These are phyloP conservation scores for Leavenworthia alabamica DNA, from an alignment of 345 rosid genomes.

Conservation along the genomic window DNA sequence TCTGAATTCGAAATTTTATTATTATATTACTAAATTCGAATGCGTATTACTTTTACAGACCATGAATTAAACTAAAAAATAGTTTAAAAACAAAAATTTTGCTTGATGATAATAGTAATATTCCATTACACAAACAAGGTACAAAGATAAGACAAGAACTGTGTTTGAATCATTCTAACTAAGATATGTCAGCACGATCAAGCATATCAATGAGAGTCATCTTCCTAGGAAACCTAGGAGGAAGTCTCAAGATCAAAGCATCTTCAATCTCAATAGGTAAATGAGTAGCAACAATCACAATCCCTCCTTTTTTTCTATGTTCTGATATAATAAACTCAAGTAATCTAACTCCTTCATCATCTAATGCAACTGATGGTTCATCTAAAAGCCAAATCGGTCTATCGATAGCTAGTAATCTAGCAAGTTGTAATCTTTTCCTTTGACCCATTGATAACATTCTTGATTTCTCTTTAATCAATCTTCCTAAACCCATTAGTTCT, in stretches of 20 bases:
- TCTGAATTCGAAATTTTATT: neutral
- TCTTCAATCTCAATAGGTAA: constrained; percentile 78
- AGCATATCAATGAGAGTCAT: constrained; percentile 79
- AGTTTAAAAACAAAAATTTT: too few species aligned
- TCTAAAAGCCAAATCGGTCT: constrained; percentile 88
- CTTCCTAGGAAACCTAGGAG: constrained; percentile 75
- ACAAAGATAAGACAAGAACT: neutral
- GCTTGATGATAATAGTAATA: too few species aligned
- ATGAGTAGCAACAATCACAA: constrained; percentile 82
- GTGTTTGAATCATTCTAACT: neutral
- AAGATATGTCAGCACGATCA: constrained; percentile 54
- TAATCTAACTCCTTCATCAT: constrained; percentile 69
- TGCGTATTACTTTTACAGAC: neutral
- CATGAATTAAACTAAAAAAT: too few species aligned
- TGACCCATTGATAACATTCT: constrained; percentile 92
- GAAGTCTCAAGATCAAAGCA: constrained; percentile 69
- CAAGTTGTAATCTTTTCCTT: constrained; percentile 78
- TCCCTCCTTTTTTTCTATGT: constrained; percentile 74
- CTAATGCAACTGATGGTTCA: constrained; percentile 83
- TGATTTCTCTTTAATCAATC: constrained; percentile 67
- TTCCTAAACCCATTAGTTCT: constrained; percentile 83
- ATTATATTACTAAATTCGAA: neutral
- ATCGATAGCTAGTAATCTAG: constrained; percentile 72
- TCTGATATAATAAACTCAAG: constrained; percentile 64
- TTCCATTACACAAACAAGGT: neutral